Percentiles rank a stretch among this genome's conserved stretches.
phyloP scores from a whole-genome alignment of 352 stramenopile species.

The Pythium folliculosum region DNA sequence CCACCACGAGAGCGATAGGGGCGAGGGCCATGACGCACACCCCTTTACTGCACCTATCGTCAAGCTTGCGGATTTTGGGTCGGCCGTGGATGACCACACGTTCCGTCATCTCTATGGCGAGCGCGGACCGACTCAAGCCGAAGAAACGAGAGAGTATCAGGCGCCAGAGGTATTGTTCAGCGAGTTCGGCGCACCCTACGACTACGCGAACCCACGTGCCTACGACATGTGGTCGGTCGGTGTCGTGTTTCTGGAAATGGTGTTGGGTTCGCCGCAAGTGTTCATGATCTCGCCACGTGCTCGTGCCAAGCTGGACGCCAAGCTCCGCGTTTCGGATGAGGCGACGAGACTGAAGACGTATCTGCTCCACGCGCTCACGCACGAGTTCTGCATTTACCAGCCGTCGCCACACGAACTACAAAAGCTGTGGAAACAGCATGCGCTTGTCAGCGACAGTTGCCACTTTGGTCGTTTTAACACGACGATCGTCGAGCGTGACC shows the following conservation, averaged over 20 bases:
- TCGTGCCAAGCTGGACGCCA: slow-evolving; percentile 88
- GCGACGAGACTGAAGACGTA: slow-evolving; percentile 58
- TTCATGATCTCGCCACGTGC: slow-evolving; percentile 85
- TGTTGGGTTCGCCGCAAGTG: slow-evolving; percentile 92
- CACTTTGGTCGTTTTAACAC: slow-evolving; percentile 91
- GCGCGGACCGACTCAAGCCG: slow-evolving; percentile 79
- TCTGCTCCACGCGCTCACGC: slow-evolving; percentile 73
- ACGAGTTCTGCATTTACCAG: slow-evolving; percentile 87
- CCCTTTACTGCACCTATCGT: slow-evolving; percentile 36
- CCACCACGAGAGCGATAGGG: not conserved
- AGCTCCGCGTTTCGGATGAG: slow-evolving; percentile 55
- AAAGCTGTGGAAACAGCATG: slow-evolving; percentile 65
- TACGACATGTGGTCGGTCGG: slow-evolving; percentile 94
- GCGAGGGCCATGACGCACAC: not conserved
- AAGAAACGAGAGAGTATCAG: slow-evolving; percentile 95
- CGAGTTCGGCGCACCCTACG: slow-evolving; percentile 56
- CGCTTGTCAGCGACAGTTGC: slow-evolving; percentile 77
- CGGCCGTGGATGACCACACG: slow-evolving; percentile 79
- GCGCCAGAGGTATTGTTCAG: slow-evolving; percentile 91
- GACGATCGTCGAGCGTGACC: slow-evolving; percentile 90
- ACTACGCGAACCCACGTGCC: slow-evolving; percentile 55
- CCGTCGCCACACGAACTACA: slow-evolving; percentile 55
- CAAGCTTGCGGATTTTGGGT: slow-evolving; percentile 89
- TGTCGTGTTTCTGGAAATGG: slow-evolving; percentile 95
- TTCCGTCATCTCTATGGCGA: slow-evolving; percentile 70